Evolutionary conservation across 257 asterid species (phyloP), one percentile per base, ranked within the genome.

Genomic region (Nicotiana sylvestris): DNA sequence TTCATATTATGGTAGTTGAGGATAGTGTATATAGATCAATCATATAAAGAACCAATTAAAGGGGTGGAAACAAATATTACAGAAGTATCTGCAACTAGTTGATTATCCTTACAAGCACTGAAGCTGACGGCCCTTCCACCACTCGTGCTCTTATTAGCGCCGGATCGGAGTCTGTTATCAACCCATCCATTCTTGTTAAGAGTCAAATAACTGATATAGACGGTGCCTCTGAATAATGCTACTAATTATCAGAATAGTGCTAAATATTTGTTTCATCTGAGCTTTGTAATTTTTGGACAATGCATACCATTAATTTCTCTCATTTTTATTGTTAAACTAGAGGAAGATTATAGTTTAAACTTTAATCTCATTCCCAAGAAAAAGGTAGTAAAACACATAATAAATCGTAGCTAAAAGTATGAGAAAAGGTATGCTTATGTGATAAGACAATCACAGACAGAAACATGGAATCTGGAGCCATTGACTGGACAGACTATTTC

Each of bases 31-130:
- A 29, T 76, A 15, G 64, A 76, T 51, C 46, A 51, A 67, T 55
- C 56, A 30, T 39, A 53, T 8, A 32, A 32, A 30, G 21, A 72
- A 51, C 0, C 56, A 0, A 81, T 10, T 25, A 39, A 58, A 37
- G 49, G 70, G 70, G 43, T 15, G 49, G 55, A 83, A 57, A 17
- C 11, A 69, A 76, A 65, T 83, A 83, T 88, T 77, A 92, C 96
- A 49, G 96, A 83, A 69, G 97, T 90, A 81, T 92, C 96, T 81
- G 97, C 91, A 66, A 97, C 97, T 39, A 83, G 86, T 88, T 92
- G 97, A 86, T 91, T 65, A 85, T 94, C 98, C 83, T 90, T 92
- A 77, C 98, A 94, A 16, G 98, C 97, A 77, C 98, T 91, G 81
- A 94, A 81, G 85, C 94, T 82, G 83, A 94, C 84, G 4, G 95